Conservation (phyloP, 176 grass and related monocot species). For the Oryza brachyantha region DNA sequence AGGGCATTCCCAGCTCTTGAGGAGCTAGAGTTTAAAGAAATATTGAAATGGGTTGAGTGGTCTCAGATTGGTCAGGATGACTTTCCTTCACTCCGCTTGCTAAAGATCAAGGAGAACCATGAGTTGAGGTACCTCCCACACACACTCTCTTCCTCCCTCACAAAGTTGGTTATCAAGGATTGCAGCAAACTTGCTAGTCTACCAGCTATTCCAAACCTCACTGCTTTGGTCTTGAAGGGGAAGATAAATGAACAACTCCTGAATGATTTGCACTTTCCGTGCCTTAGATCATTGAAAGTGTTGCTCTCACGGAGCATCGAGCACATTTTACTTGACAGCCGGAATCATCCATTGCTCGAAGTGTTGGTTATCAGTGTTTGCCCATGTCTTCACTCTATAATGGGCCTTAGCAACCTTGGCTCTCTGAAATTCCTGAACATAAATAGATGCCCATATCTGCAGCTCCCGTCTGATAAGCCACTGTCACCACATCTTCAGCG, state of each 20-base stretch:
- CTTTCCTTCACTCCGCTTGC: conserved; percentile 26
- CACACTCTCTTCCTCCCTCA: conserved; percentile 13
- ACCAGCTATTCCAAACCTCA: conserved; percentile 17
- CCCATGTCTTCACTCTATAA: neutral
- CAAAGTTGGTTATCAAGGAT: conserved; percentile 37
- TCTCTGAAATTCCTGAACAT: neutral
- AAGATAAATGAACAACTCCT: conserved; percentile 19
- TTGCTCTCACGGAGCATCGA: neutral
- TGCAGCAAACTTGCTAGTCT: conserved; percentile 20
- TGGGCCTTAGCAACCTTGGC: neutral
- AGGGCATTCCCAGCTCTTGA: conserved; percentile 38
- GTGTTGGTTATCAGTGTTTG: neutral
- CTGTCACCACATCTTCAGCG: neutral
- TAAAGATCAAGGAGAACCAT: conserved; percentile 7
- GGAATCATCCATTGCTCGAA: neutral
- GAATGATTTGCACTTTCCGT: conserved; percentile 1
- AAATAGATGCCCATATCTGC: neutral
- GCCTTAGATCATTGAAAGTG: conserved; percentile 10
- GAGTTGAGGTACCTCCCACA: conserved; percentile 23
- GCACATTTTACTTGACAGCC: neutral
- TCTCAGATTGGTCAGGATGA: neutral
- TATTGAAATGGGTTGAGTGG: conserved; percentile 37
- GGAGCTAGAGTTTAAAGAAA: conserved; percentile 19
- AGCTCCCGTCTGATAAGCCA: neutral
- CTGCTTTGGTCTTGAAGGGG: conserved; percentile 17